Conservation (phyloP, 768 basidiomycete genomes). For the Tylopilus felleus region DNA sequence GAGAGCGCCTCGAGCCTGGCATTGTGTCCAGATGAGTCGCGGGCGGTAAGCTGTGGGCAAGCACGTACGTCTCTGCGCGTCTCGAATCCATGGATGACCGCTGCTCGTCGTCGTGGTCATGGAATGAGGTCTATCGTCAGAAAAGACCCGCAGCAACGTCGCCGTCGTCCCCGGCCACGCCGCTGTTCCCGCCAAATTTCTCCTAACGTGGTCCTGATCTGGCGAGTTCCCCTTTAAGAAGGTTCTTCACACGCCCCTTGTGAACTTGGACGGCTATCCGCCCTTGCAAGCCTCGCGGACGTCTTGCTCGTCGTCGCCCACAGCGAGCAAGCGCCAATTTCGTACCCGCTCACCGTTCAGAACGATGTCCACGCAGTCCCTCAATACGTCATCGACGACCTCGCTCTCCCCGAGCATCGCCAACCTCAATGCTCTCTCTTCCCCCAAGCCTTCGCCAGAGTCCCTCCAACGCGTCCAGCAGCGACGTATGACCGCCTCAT, state of each 20-base stretch:
- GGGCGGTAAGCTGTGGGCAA: neutral
- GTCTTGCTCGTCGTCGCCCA: slow-evolving; percentile 26
- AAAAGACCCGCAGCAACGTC: slow-evolving; percentile 2
- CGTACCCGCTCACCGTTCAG: slow-evolving; percentile 16
- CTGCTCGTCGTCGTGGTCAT: slow-evolving; percentile 33
- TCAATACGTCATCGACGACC: slow-evolving; percentile 33
- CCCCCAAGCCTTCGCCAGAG: slow-evolving; percentile 24
- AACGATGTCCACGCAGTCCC: slow-evolving; percentile 28
- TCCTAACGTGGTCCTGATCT: slow-evolving; percentile 14
- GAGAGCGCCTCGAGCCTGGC: slow-evolving; percentile 55
- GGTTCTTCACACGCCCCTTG: slow-evolving; percentile 18
- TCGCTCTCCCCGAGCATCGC: slow-evolving; percentile 33
- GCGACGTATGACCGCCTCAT: slow-evolving; percentile 35
- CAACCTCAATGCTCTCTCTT: slow-evolving; percentile 30
- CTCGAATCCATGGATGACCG: slow-evolving; percentile 27
- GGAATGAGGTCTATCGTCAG: slow-evolving; percentile 15
- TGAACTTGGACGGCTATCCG: slow-evolving; percentile 15
- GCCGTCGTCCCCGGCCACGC: slow-evolving; percentile 12
- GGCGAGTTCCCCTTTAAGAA: slow-evolving; percentile 14
- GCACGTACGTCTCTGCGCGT: slow-evolving; percentile 36
- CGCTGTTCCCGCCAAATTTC: slow-evolving; percentile 20
- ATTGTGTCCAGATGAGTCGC: neutral
- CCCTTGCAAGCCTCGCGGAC: slow-evolving; percentile 5
- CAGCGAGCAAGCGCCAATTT: slow-evolving; percentile 25
- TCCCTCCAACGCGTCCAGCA: slow-evolving; percentile 24